Evolutionary conservation across 768 basidiomycete genomes (phyloP).

Genomic region (Kwoniella dendrophila): DNA sequence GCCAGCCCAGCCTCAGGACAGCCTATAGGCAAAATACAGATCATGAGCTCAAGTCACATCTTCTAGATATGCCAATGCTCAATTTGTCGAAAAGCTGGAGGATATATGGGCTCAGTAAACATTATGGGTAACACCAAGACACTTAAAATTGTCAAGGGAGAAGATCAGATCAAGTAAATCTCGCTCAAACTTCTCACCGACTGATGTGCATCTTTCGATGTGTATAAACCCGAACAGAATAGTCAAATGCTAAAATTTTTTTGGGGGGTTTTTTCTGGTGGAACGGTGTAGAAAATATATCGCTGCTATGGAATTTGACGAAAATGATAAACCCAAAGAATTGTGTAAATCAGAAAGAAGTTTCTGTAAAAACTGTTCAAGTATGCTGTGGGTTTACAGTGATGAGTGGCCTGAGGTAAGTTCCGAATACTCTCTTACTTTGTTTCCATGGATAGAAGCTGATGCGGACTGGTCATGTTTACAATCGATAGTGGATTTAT

Average conservation of each 20-base stretch:
- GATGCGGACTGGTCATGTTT: neutral
- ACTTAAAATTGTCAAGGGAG: slow-evolving; percentile 46
- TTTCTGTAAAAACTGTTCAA: slow-evolving; percentile 51
- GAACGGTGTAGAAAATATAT: slow-evolving; percentile 40
- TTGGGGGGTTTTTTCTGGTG: neutral
- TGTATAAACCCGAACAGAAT: neutral
- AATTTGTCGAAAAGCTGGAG: slow-evolving; percentile 55
- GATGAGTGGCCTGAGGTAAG: slow-evolving; percentile 50
- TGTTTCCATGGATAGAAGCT: neutral
- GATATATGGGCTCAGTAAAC: slow-evolving; percentile 56
- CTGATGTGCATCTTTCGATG: neutral
- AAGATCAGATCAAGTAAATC: slow-evolving; percentile 53
- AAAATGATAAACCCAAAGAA: slow-evolving; percentile 45
- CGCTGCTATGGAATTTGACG: slow-evolving; percentile 40
- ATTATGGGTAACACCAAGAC: slow-evolving; percentile 54
- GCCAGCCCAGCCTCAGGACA: too few species aligned
- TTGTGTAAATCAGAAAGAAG: slow-evolving; percentile 36
- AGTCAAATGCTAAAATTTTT: neutral
- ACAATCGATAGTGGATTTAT: slow-evolving; percentile 50
- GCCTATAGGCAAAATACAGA: neutral
- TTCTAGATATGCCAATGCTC: slow-evolving; percentile 50
- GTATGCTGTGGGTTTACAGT: slow-evolving; percentile 55
- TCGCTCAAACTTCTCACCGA: too few species aligned
- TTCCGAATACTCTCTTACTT: neutral
- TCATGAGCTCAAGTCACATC: neutral